Evolutionary conservation across 2,329 filamentous ascomycete species (phyloP).

Genomic region (Penicillium olsonii): DNA sequence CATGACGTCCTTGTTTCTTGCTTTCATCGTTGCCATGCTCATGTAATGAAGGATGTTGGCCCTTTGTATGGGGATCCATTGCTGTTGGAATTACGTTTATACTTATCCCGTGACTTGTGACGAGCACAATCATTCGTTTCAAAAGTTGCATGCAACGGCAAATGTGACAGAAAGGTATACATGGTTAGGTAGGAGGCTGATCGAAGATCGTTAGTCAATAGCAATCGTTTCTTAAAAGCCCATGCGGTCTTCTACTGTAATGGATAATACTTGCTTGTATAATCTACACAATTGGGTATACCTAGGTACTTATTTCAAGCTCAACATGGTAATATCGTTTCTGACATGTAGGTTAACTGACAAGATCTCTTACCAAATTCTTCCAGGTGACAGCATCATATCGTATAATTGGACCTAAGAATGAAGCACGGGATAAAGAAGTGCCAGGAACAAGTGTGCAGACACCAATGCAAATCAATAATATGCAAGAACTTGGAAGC

Average conservation of each 20-base stretch:
- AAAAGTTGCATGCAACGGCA: background rate
- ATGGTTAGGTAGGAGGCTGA: background rate
- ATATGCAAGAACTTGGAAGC: background rate
- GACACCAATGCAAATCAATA: too few relatives aligned
- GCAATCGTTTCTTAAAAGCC: background rate
- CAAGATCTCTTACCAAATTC: background rate
- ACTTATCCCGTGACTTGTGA: slow-evolving; percentile 3
- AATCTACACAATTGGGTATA: too few relatives aligned
- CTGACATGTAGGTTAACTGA: slow-evolving; percentile 1
- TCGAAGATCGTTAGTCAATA: background rate
- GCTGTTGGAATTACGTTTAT: slow-evolving; percentile 12
- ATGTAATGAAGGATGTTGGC: slow-evolving; percentile 13
- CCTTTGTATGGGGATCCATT: slow-evolving; percentile 3
- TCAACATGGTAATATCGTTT: too few relatives aligned
- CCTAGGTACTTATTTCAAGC: too few relatives aligned
- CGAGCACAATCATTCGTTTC: slow-evolving; percentile 9
- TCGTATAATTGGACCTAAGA: background rate
- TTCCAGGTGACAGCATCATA: background rate
- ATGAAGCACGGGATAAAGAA: too few relatives aligned
- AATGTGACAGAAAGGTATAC: background rate
- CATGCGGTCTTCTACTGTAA: background rate
- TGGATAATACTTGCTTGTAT: background rate
- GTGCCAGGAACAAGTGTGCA: too few relatives aligned
- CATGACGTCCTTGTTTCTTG: slow-evolving; percentile 22
- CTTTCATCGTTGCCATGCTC: slow-evolving; percentile 23